Base-by-base conservation (phyloP, 2,329 filamentous ascomycete species). In the Orbilia quercus region DNA sequence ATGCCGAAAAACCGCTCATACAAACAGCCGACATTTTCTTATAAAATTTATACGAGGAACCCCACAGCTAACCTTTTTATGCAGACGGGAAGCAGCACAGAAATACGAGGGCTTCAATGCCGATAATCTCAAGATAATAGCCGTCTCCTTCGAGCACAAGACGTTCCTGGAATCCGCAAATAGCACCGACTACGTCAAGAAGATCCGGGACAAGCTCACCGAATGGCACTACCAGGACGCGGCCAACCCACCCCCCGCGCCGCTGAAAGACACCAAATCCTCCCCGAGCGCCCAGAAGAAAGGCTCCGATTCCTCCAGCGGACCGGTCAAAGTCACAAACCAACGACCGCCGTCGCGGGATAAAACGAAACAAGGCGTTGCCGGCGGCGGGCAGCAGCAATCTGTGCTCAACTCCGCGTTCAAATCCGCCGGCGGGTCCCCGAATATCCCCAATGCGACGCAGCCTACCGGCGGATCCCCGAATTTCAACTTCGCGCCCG, bases 111-210 rank as follows among this genome's bases (percentile, higher is more conserved):
- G 76, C 40, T 76, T 75, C 63, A 77, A 75, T 58, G 75, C 69
- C 51, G 57, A 74, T 34, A 77, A 77, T 40, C 63, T 77, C 31
- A 74, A 77, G 44, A 77, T 77, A 69, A 77, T 77, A 55, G 76
- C 76, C 6, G 76, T 75, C 62, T 76, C 75, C 11, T 77, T 77
- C 59, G 76, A 77, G 42, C 76, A 77, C 72, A 75, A 76, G 45
- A 76, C 74, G 22, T 77, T 77, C 53, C 72, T 75, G n/a, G 76
- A 77, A 23, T 74, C 76, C 16, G 64, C 66, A 45, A 77, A 76
- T 48, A 75, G 71, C 65, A 71, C 59, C 40, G 76, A 77, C 40
- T 77, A 77, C 50, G 74, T 76, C 48, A 50, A 57, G 28, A 77
- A 75, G 58, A 77, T 77, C 42, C 69, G 69, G 34, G 62, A 67